A percentile compares a stretch with the other conserved stretches of the same genome.
Evolutionary conservation across 768 basidiomycete species (phyloP).

Genomic region (Exidia glandulosa): DNA sequence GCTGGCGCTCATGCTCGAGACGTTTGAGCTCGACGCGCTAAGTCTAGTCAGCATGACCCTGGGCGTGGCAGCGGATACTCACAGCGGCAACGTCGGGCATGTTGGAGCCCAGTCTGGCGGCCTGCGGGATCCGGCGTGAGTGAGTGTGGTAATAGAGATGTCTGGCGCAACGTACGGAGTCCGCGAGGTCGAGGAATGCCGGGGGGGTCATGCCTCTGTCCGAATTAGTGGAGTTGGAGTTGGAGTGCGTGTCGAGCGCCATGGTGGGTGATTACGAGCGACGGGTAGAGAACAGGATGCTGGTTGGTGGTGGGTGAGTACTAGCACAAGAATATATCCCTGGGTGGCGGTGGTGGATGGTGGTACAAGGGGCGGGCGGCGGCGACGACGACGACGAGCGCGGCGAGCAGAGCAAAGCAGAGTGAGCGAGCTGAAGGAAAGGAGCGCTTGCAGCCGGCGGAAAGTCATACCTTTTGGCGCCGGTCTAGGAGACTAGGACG

Average conservation of each 20-base stretch:
- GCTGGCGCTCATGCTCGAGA: conserved; percentile 81
- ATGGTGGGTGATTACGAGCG: not conserved
- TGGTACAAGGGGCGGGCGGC: too few species aligned
- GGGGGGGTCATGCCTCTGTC: conserved; percentile 47
- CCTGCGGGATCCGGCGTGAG: conserved; percentile 30
- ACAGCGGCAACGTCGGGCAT: conserved; percentile 81
- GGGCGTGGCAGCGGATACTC: conserved; percentile 25
- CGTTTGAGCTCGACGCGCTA: conserved; percentile 88
- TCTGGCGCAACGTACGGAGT: conserved; percentile 54
- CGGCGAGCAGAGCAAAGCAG: not conserved
- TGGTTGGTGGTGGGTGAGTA: not conserved
- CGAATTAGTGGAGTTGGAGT: conserved; percentile 1
- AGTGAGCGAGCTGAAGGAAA: too few species aligned
- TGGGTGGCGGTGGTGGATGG: not conserved
- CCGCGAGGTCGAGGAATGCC: conserved; percentile 87
- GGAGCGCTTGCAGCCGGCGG: too few species aligned
- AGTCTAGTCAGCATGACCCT: conserved; percentile 1
- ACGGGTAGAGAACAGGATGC: not conserved
- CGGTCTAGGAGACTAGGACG: not conserved
- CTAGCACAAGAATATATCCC: not conserved
- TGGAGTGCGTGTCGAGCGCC: not conserved
- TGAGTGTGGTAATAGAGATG: conserved; percentile 5
- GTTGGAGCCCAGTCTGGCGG: conserved; percentile 76
- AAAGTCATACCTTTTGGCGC: not conserved
- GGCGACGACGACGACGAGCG: not conserved